phyloP scores from a whole-genome alignment of 148 eudicot genomes.

The Hydrangea macrophylla region DNA sequence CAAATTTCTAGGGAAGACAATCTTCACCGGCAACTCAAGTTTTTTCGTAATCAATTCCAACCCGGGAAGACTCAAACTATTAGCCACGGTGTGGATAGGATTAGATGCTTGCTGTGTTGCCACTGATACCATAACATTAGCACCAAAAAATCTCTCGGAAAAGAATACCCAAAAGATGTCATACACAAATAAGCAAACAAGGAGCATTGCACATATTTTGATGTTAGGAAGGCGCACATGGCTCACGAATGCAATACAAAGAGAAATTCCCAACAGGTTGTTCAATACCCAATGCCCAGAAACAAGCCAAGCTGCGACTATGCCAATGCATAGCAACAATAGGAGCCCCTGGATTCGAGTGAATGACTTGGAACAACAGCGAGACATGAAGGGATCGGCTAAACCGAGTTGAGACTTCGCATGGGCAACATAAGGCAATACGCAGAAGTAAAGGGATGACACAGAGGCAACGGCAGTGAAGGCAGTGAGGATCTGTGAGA shows the following conservation, averaged over 20 bases:
- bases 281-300: slow-evolving; percentile 94
- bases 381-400: slow-evolving; percentile 67
- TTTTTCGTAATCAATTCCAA: slow-evolving; percentile 83
- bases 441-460: slow-evolving; percentile 76
- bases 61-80: slow-evolving; percentile 95
- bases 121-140: slow-evolving; percentile 96
- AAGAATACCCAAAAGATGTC: slow-evolving; percentile 98
- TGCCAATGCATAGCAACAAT: slow-evolving; percentile 47
- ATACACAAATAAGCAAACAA: slow-evolving; percentile 72
- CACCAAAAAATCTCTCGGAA: slow-evolving; percentile 96
- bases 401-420: slow-evolving; percentile 64
- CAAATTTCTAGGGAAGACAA: slow-evolving; percentile 87
- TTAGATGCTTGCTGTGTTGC: slow-evolving; percentile 98
- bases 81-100: slow-evolving; percentile 94
- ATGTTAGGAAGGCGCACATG: slow-evolving; percentile 96
- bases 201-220: slow-evolving; percentile 92
- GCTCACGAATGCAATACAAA: slow-evolving; percentile 94
- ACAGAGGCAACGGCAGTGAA: slow-evolving; percentile 81
- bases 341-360: slow-evolving; percentile 76
- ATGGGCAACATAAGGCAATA: slow-evolving; percentile 59
- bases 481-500: slow-evolving; percentile 88
- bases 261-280: slow-evolving; percentile 90
- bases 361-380: slow-evolving; percentile 84
- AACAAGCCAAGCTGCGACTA: slow-evolving; percentile 85
- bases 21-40: slow-evolving; percentile 91